A percentile compares a stretch with the other conserved stretches of the same genome.
These are phyloP conservation scores for Fusarium austroafricanum DNA, from an alignment of 2,329 filamentous ascomycete genomes.

Conservation along the genomic window DNA sequence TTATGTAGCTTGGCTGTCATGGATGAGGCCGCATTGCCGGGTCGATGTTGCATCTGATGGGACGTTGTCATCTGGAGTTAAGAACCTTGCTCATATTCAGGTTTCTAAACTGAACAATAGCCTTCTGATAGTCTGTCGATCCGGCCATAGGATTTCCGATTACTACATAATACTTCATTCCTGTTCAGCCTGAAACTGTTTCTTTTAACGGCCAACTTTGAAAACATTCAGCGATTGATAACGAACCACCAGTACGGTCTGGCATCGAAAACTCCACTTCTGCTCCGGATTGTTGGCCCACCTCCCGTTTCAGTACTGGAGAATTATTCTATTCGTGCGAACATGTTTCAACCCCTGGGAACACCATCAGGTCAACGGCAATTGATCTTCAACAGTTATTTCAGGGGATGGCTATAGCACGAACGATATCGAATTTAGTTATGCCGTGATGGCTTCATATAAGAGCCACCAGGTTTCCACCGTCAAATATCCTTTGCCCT, in stretches of 20 bases:
- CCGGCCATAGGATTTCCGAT: not conserved
- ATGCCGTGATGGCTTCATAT: slow-evolving; percentile 32
- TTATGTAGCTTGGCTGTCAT: slow-evolving; percentile 2
- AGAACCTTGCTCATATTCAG: not conserved
- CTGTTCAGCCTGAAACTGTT: not conserved
- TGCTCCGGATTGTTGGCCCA: slow-evolving; percentile 12
- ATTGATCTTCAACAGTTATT: slow-evolving; percentile 12
- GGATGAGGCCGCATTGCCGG: slow-evolving; percentile 15
- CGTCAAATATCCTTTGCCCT: not conserved
- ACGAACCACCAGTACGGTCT: not conserved
- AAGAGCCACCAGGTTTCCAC: slow-evolving; percentile 7
- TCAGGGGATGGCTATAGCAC: not conserved
- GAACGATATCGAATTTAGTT: no score
- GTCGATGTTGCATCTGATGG: slow-evolving; percentile 1
- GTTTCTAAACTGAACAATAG: no score
- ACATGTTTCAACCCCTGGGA: slow-evolving; percentile 13
- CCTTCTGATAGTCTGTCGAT: not conserved
- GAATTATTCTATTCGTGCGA: slow-evolving; percentile 44
- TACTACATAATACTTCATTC: no score
- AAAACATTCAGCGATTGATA: no score
- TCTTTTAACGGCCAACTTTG: not conserved
- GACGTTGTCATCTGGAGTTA: not conserved
- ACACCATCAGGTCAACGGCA: slow-evolving; percentile 2
- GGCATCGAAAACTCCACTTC: slow-evolving; percentile 9
- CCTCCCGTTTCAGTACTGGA: slow-evolving; percentile 32